Evolutionary conservation across 2,329 filamentous ascomycete genomes (phyloP).

Genomic region (Hypocreales sp.): DNA sequence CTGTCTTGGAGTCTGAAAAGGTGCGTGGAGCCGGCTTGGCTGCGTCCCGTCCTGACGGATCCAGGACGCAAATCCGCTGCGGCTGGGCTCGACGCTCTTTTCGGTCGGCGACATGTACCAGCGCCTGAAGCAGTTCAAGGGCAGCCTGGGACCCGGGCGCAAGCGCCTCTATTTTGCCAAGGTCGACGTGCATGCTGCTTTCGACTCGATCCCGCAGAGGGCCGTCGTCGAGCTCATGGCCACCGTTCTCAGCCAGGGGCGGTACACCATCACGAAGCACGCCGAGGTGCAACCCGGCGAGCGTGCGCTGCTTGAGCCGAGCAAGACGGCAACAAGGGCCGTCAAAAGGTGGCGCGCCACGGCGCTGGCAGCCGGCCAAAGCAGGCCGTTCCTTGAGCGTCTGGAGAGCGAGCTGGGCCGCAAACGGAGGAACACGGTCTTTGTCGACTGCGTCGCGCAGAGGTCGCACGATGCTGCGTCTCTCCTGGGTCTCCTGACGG

Average conservation of each 20-base stretch:
- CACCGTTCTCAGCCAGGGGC: conserved; percentile 36
- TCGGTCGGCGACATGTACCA: conserved; percentile 69
- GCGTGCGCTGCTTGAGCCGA: conserved; percentile 7
- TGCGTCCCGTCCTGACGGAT: not conserved
- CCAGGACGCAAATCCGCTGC: conserved; percentile 31
- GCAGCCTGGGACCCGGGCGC: conserved; percentile 21
- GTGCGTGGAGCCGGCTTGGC: conserved; percentile 20
- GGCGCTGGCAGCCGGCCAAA: conserved; percentile 28
- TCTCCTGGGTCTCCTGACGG: conserved; percentile 53
- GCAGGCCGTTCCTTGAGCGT: conserved; percentile 26
- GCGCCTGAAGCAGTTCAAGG: conserved; percentile 56
- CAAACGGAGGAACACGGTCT: conserved; percentile 53
- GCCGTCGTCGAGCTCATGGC: conserved; percentile 52
- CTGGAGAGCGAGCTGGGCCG: conserved; percentile 23
- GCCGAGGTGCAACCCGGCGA: conserved; percentile 47
- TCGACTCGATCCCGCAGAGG: conserved; percentile 84
- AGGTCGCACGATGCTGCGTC: conserved; percentile 38
- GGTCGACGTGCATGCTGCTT: conserved; percentile 80
- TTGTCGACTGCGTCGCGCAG: conserved; percentile 53
- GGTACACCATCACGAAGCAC: conserved; percentile 61
- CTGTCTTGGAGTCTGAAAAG: conserved; percentile 66
- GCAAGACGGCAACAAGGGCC: conserved; percentile 16
- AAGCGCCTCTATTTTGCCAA: conserved; percentile 69
- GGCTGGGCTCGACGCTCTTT: conserved; percentile 66
- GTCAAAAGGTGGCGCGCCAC: conserved; percentile 35